Evolutionary conservation across 176 grass and related monocot genomes (phyloP).

Genomic region (Carex pumila): DNA sequence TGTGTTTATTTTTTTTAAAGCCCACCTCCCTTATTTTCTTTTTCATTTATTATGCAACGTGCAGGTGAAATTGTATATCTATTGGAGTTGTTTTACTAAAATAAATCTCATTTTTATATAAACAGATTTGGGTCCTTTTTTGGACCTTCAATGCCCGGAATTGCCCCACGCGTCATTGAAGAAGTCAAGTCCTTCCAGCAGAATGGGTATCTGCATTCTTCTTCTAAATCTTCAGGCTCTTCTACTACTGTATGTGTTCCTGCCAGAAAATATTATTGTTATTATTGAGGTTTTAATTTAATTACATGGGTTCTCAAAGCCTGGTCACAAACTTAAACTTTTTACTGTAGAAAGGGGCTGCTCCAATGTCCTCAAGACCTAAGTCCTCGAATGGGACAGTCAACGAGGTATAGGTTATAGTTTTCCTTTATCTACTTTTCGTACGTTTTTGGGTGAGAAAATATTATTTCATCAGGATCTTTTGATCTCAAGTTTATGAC

Average conservation of each 20-base stretch:
- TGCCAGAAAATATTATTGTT: too few species aligned
- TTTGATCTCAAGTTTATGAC: too few species aligned
- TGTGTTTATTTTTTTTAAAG: background rate
- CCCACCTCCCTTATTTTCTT: background rate
- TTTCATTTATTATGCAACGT: background rate
- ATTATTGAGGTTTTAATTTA: too few species aligned
- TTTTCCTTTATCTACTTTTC: background rate
- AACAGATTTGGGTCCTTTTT: conserved; percentile 80
- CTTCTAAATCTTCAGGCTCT: conserved; percentile 22
- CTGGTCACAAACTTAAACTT: too few species aligned
- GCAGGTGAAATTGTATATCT: background rate
- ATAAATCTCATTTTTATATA: background rate
- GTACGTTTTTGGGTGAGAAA: too few species aligned
- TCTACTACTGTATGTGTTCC: conserved; percentile 14
- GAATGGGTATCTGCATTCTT: conserved; percentile 12
- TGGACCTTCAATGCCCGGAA: conserved; percentile 52
- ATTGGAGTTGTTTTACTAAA: background rate
- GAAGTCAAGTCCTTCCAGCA: conserved; percentile 37
- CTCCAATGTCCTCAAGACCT: too few species aligned
- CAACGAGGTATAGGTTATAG: conserved; percentile 41
- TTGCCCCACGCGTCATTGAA: conserved; percentile 61
- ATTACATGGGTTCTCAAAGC: too few species aligned
- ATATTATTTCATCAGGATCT: too few species aligned
- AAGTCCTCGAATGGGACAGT: background rate
- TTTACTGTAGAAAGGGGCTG: too few species aligned